These are phyloP conservation scores for Phanerodontia chrysosporium DNA, from an alignment of 768 basidiomycete species.

Conservation along the genomic window DNA sequence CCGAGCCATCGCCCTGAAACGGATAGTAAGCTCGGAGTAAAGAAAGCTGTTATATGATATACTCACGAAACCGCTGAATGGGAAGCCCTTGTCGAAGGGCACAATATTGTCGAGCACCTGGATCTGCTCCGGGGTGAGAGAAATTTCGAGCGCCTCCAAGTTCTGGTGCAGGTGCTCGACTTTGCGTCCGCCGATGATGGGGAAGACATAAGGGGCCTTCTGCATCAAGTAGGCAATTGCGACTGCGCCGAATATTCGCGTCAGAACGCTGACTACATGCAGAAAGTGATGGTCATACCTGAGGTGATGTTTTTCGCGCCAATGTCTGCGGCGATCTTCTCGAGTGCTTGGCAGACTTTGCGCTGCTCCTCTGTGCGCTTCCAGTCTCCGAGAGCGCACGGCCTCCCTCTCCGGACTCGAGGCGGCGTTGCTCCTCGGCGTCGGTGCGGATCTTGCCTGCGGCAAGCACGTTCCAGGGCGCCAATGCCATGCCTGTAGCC, in stretches of 20 bases:
- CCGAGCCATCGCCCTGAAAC: constrained; percentile 20
- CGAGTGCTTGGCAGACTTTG: constrained; percentile 39
- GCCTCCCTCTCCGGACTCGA: constrained; percentile 31
- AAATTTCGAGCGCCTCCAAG: constrained; percentile 45
- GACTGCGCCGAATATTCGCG: constrained; percentile 25
- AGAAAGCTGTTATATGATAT: not conserved
- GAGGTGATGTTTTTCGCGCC: constrained; percentile 45
- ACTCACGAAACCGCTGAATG: constrained; percentile 28
- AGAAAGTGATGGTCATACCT: constrained; percentile 28
- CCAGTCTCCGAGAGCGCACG: constrained; percentile 36
- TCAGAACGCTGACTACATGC: not conserved
- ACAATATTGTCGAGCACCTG: constrained; percentile 37
- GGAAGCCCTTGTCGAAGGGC: constrained; percentile 47
- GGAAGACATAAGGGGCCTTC: constrained; percentile 50
- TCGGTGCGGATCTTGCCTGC: constrained; percentile 38
- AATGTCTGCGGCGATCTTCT: constrained; percentile 47
- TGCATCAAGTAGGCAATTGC: constrained; percentile 54
- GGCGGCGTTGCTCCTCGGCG: constrained; percentile 30
- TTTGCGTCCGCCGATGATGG: constrained; percentile 48
- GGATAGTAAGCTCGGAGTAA: not conserved
- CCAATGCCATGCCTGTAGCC: constrained; percentile 32
- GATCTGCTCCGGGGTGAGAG: constrained; percentile 42
- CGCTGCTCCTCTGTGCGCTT: constrained; percentile 42
- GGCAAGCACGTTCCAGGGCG: constrained; percentile 40
- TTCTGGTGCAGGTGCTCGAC: constrained; percentile 48